Conservation (phyloP, 2,329 filamentous ascomycete genomes). For the Hypoxylon sp. region DNA sequence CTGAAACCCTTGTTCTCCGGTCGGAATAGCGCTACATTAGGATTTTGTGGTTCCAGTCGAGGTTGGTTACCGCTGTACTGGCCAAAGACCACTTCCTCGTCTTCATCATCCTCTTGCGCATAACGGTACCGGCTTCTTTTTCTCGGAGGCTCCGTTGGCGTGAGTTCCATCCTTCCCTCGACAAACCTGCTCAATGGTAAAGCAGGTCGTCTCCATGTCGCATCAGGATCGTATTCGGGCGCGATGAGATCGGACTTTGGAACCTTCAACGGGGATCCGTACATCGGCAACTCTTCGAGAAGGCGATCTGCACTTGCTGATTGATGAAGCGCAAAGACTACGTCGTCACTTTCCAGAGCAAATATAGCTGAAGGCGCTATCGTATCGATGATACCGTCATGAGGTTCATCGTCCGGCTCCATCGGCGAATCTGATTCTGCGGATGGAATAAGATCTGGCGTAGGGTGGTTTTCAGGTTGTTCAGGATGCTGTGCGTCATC, state of each 20-base stretch:
- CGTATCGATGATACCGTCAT: slow-evolving; percentile 57
- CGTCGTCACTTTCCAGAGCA: slow-evolving; percentile 82
- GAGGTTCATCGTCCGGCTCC: slow-evolving; percentile 58
- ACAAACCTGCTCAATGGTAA: slow-evolving; percentile 89
- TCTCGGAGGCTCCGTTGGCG: slow-evolving; percentile 72
- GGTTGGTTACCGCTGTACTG: slow-evolving; percentile 48
- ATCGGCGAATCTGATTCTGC: slow-evolving; percentile 71
- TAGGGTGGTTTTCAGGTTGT: slow-evolving; percentile 62
- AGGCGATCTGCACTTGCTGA: slow-evolving; percentile 82
- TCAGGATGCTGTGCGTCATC: slow-evolving; percentile 52
- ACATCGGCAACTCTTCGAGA: slow-evolving; percentile 84
- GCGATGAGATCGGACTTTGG: slow-evolving; percentile 69
- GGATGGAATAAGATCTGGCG: slow-evolving; percentile 76
- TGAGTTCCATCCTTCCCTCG: slow-evolving; percentile 81
- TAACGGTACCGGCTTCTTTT: slow-evolving; percentile 90
- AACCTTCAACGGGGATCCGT: slow-evolving; percentile 73
- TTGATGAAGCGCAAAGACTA: slow-evolving; percentile 81
- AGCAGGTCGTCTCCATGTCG: slow-evolving; percentile 80
- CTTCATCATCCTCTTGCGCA: slow-evolving; percentile 75
- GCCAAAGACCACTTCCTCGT: slow-evolving; percentile 57
- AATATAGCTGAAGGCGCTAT: slow-evolving; percentile 84
- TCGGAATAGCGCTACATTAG: slow-evolving; percentile 87
- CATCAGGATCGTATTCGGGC: slow-evolving; percentile 75
- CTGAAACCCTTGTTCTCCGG: slow-evolving; percentile 90
- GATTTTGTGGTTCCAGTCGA: slow-evolving; percentile 75